Percentiles rank a stretch among this genome's conserved stretches.
phyloP scores from a whole-genome alignment of 495 filamentous ascomycete genomes.

The Annulohypoxylon stygium region DNA sequence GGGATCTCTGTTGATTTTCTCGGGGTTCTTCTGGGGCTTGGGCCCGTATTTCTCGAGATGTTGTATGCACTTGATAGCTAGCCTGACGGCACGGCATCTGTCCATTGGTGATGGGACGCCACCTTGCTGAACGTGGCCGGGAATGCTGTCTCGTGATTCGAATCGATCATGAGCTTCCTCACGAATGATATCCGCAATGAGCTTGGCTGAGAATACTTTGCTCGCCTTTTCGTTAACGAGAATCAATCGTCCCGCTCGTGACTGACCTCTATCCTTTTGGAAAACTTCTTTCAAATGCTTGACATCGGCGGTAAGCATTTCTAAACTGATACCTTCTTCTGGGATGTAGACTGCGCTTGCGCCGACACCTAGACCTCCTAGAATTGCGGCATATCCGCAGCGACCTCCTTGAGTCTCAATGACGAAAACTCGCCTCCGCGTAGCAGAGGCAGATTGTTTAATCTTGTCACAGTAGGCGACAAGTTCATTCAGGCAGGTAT shows the following conservation, averaged over 20 bases:
- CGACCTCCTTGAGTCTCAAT: slow-evolving; percentile 97
- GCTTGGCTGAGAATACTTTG: slow-evolving; percentile 87
- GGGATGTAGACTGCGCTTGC: slow-evolving; percentile 97
- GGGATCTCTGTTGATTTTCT: slow-evolving; percentile 77
- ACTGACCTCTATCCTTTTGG: slow-evolving; percentile 86
- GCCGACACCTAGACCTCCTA: slow-evolving; percentile 88
- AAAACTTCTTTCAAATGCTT: slow-evolving; percentile 90
- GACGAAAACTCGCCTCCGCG: slow-evolving; percentile 92
- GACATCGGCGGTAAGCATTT: slow-evolving; percentile 93
- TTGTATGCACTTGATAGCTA: slow-evolving; percentile 92
- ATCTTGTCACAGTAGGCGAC: slow-evolving; percentile 97
- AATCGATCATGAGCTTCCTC: slow-evolving; percentile 93
- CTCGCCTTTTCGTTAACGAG: slow-evolving; percentile 94
- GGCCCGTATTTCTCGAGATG: slow-evolving; percentile 84
- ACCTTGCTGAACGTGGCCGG: slow-evolving; percentile 97
- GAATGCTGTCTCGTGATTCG: slow-evolving; percentile 92
- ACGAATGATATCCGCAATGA: slow-evolving; percentile 94
- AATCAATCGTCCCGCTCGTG: slow-evolving; percentile 92
- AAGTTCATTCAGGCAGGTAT: slow-evolving; percentile 97
- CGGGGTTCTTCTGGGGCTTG: slow-evolving; percentile 62
- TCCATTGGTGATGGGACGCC: slow-evolving; percentile 96
- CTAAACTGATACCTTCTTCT: slow-evolving; percentile 93
- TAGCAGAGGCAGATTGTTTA: slow-evolving; percentile 94
- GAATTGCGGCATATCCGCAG: slow-evolving; percentile 93
- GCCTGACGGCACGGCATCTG: slow-evolving; percentile 87